phyloP scores from a whole-genome alignment of 495 filamentous ascomycete species.

The Cercophora sp. region DNA sequence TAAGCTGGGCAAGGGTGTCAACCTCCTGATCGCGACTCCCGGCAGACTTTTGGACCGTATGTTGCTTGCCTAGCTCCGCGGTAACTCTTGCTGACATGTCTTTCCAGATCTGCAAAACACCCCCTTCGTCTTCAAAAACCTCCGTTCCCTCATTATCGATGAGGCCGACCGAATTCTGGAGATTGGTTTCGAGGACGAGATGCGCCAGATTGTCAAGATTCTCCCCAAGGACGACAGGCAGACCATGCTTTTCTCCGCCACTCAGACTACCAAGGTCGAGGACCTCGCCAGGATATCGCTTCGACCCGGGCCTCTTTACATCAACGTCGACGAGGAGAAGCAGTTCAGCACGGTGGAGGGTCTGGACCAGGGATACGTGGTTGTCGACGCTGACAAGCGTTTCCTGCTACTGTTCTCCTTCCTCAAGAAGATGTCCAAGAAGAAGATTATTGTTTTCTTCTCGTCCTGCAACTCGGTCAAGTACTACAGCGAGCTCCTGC shows the following conservation, averaged over 20 bases:
- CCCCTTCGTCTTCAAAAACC: constrained; percentile 88
- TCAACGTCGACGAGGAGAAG: constrained; percentile 71
- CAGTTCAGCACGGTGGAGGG: constrained; percentile 72
- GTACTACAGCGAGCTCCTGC: constrained; percentile 88
- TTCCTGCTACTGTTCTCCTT: constrained; percentile 96
- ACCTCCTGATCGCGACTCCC: constrained; percentile 89
- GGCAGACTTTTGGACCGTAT: constrained; percentile 79
- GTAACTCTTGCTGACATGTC: background rate
- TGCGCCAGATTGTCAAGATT: constrained; percentile 95
- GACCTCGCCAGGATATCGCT: constrained; percentile 93
- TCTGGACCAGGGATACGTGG: constrained; percentile 90
- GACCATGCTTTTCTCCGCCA: constrained; percentile 96
- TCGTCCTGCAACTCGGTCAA: constrained; percentile 91
- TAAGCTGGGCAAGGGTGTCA: constrained; percentile 90
- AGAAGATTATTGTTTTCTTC: constrained; percentile 98
- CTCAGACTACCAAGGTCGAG: constrained; percentile 97
- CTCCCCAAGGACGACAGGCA: constrained; percentile 84
- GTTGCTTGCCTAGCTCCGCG: background rate
- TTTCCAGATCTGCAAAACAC: constrained; percentile 75
- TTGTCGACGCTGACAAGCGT: constrained; percentile 88
- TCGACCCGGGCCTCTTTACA: constrained; percentile 86
- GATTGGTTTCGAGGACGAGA: constrained; percentile 97
- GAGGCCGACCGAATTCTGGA: constrained; percentile 94
- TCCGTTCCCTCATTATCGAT: constrained; percentile 75
- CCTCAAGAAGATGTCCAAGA: constrained; percentile 81